Conservation (phyloP, 805 yeast species). For the Maudiozyma barnettii region DNA sequence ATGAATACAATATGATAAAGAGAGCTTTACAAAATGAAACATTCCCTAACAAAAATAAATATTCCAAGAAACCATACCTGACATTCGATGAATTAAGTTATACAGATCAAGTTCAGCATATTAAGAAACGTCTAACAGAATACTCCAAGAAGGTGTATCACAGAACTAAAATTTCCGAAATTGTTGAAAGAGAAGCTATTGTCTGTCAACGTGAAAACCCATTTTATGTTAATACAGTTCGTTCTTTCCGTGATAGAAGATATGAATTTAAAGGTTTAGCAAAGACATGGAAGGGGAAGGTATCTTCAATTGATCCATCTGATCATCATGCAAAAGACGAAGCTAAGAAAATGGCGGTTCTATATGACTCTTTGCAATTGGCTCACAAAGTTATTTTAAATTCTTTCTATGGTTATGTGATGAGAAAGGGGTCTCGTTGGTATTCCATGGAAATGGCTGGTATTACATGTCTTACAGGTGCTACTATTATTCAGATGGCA, state of each 20-base stretch:
- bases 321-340: constrained; percentile 69
- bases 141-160: constrained; percentile 82
- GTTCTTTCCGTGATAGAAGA: constrained; percentile 90
- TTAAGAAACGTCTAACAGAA: constrained; percentile 71
- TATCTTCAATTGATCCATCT: constrained; percentile 39
- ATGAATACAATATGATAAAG: constrained; percentile 84
- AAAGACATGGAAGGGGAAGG: constrained; percentile 86
- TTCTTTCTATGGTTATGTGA: constrained; percentile 95
- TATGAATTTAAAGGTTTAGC: constrained; percentile 91
- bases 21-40: constrained; percentile 71
- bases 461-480: constrained; percentile 95
- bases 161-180: constrained; percentile 69
- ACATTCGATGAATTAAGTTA: constrained; percentile 69
- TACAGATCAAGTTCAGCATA: constrained; percentile 63
- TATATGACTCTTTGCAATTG: constrained; percentile 89
- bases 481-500: constrained; percentile 97
- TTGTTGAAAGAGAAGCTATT: constrained; percentile 82
- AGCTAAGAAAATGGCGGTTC: constrained; percentile 85
- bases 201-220: constrained; percentile 97
- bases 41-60: constrained; percentile 53
- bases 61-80: constrained; percentile 47
- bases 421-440: constrained; percentile 99
- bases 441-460: constrained; percentile 99
- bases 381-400: constrained; percentile 96
- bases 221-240: constrained; percentile 88